These are phyloP conservation scores for Salix caprea DNA, from an alignment of 345 rosid species.

Conservation along the genomic window DNA sequence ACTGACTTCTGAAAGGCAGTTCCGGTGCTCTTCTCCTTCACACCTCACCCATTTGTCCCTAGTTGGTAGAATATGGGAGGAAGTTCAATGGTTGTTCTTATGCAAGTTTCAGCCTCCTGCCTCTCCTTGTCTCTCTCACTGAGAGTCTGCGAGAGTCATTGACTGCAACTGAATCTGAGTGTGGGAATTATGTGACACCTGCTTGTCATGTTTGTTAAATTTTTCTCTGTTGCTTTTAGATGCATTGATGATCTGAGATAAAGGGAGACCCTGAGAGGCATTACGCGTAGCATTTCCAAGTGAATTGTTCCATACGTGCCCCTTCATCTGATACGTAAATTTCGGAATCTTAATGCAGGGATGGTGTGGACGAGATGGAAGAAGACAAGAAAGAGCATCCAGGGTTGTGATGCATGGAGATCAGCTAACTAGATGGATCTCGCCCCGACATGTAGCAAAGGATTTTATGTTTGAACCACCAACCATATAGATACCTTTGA, in stretches of 20 bases:
- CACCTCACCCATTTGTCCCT: background rate
- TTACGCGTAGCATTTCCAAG: background rate
- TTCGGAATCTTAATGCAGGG: slow-evolving; percentile 21
- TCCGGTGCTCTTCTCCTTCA: background rate
- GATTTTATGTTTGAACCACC: background rate
- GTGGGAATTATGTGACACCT: background rate
- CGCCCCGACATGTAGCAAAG: background rate
- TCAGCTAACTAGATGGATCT: background rate
- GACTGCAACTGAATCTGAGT: background rate
- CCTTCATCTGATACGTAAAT: background rate
- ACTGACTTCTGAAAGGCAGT: background rate
- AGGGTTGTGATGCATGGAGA: slow-evolving; percentile 21
- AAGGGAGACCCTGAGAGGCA: background rate
- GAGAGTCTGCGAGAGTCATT: background rate
- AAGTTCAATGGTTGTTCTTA: background rate
- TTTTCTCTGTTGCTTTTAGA: background rate
- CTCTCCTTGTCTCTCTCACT: background rate
- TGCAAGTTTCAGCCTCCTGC: background rate
- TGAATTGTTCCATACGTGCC: background rate
- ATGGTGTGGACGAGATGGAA: slow-evolving; percentile 42
- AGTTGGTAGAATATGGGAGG: background rate
- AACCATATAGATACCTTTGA: slow-evolving; percentile 7
- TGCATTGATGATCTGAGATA: background rate
- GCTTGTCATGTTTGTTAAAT: background rate
- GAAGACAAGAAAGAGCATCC: slow-evolving; percentile 35